Evolutionary conservation across 2,329 filamentous ascomycete species (phyloP), one percentile per base, ranked within the genome.

Genomic region (Ophiostoma ulmi): DNA sequence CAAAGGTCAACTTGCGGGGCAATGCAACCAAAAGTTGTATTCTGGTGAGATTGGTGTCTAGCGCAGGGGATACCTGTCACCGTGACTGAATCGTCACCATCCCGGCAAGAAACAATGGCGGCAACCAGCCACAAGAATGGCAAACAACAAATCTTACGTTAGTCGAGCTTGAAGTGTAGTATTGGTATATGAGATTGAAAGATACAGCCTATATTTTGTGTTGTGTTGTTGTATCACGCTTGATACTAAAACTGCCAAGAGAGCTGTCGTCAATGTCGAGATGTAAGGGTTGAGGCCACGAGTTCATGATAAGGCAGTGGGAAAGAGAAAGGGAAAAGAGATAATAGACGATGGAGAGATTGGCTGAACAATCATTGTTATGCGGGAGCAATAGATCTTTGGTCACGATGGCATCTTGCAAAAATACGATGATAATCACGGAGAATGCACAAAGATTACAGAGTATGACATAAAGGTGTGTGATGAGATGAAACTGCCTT

Each of bases 51-150:
- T 58, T 58, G n/a, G 10, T 58, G 52, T 58, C 22, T 58, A 58
- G 52, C 52, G 44, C 52, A 58, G 52, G 52, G n/a, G 52, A 58
- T 22, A 26, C 52, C n/a, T 58, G 52, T 31, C 52, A 58, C 52
- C 52, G 5, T n/a, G 52, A 22, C 22, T 58, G 52, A n/a, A 58
- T 58, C 52, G 52, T 58, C 52, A 58, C 52, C 52, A 58, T 58
- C 52, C 52, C 14, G 52, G 44, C 22, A 58, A 58, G 52, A 58
- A 58, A 58, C 52, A 58, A 58, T 22, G 44, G 44, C 44, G 17
- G 44, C 44, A 22, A 31, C 7, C 48, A 58, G 52, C 8, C 8
- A 58, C 8, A 13, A 22, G 52, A 26, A 11, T 26, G 22, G 11
- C 52, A 26, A 26, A 58, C 52, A 58, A 58, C 20, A 58, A 13